A percentile compares a stretch with the other conserved stretches of the same genome.
Evolutionary conservation across 805 yeast genomes (phyloP).

Genomic region (Yarrowia sp.): DNA sequence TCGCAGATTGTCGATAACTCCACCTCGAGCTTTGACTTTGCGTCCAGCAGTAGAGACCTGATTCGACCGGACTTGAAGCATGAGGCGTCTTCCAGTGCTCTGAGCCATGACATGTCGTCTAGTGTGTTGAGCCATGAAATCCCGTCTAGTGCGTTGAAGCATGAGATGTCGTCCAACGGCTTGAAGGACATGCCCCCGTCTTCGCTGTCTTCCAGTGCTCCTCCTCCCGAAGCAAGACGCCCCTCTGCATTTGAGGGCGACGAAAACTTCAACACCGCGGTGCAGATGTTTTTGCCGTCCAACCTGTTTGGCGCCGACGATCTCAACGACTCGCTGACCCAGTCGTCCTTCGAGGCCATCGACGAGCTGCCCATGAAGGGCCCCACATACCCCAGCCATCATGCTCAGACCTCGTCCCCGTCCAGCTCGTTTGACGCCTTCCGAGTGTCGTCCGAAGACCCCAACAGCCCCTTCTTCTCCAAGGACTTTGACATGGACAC

Average conservation of each 20-base stretch:
- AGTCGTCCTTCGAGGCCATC: constrained; percentile 31
- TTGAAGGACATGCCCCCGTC: no score
- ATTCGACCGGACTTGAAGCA: not conserved
- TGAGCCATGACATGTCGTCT: no score
- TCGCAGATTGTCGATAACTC: constrained; percentile 5
- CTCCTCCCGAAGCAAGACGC: not conserved
- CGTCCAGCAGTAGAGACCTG: not conserved
- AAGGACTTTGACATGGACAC: constrained; percentile 23
- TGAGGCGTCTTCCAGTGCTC: no score
- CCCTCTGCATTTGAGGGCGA: constrained; percentile 40
- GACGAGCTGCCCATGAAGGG: constrained; percentile 31
- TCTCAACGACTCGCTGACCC: constrained; percentile 43
- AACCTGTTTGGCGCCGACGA: constrained; percentile 48
- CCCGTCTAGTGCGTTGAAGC: no score
- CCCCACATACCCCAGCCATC: constrained; percentile 5
- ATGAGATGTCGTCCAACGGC: no score
- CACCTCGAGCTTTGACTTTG: not conserved
- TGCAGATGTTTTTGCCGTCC: constrained; percentile 52
- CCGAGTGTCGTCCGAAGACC: constrained; percentile 12
- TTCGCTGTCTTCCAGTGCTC: not conserved
- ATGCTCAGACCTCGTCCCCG: constrained; percentile 2
- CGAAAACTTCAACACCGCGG: constrained; percentile 50
- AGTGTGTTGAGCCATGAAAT: no score
- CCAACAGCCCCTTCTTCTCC: constrained; percentile 14
- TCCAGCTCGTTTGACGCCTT: constrained; percentile 31